These are phyloP conservation scores for Xylariaceae sp. DNA, from an alignment of 2,329 filamentous ascomycete species.

Conservation along the genomic window DNA sequence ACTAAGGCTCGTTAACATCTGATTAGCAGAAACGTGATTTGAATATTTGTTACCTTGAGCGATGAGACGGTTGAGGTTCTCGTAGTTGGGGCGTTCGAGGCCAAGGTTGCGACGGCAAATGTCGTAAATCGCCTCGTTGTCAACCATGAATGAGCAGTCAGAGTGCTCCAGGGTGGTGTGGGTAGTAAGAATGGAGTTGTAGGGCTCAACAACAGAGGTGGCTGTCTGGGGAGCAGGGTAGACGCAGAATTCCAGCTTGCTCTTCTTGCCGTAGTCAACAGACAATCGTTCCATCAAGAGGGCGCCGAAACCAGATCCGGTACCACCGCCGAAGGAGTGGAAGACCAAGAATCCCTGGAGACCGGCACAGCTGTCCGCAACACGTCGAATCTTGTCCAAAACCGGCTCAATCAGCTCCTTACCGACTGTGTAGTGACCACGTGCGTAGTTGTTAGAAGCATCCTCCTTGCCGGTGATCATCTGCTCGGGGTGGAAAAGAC, in stretches of 20 bases:
- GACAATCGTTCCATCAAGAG: conserved; percentile 98
- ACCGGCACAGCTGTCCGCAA: conserved; percentile 96
- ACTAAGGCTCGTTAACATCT: conserved; percentile 50
- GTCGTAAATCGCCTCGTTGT: conserved; percentile 99
- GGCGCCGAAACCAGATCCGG: conserved; percentile 96
- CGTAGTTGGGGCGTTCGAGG: conserved; percentile 94
- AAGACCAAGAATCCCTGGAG: conserved; percentile 99
- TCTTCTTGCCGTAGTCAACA: conserved; percentile 99
- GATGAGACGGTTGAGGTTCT: conserved; percentile 98
- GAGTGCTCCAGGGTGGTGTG: conserved; percentile 99
- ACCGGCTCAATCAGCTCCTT: conserved; percentile 99
- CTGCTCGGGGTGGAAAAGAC: conserved; percentile 96
- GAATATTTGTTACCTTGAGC: conserved; percentile 65
- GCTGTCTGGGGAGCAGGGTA: conserved; percentile 97
- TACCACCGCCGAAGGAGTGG: conserved; percentile 99
- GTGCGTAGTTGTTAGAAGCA: conserved; percentile 99
- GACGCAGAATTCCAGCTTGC: conserved; percentile 99
- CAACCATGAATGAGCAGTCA: conserved; percentile 99
- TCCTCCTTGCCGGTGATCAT: conserved; percentile 99
- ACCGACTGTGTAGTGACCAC: conserved; percentile 98
- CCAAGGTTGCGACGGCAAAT: conserved; percentile 97
- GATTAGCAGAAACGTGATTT: background rate
- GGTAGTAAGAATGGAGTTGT: conserved; percentile 98
- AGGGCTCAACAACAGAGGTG: conserved; percentile 96
- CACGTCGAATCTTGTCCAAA: conserved; percentile 93